Conservation (phyloP, 768 basidiomycete species). For the Gloeophyllum trabeum region DNA sequence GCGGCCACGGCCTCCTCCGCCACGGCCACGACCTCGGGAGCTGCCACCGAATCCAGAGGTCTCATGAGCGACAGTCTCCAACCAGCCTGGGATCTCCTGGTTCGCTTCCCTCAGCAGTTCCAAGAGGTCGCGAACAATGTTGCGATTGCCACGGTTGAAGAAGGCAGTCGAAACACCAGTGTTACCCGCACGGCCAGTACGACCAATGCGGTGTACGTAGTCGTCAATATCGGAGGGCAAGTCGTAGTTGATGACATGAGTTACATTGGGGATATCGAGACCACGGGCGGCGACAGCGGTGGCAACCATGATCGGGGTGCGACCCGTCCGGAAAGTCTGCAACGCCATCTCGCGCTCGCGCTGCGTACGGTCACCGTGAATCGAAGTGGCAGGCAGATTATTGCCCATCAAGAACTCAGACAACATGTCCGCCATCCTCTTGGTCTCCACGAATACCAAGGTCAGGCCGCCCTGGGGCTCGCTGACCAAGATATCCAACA, state of each 20-base stretch:
- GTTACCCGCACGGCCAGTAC: slow-evolving; percentile 98
- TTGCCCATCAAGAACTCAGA: slow-evolving; percentile 89
- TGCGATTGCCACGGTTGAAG: slow-evolving; percentile 88
- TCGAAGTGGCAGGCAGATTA: slow-evolving; percentile 84
- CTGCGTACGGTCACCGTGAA: slow-evolving; percentile 96
- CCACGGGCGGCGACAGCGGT: slow-evolving; percentile 99
- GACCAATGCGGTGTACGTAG: slow-evolving; percentile 97
- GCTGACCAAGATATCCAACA: slow-evolving; percentile 86
- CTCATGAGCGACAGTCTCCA: slow-evolving; percentile 81
- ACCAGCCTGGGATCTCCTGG: slow-evolving; percentile 87
- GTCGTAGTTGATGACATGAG: slow-evolving; percentile 97
- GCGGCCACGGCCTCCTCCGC: slow-evolving; percentile 32
- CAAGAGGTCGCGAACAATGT: slow-evolving; percentile 84
- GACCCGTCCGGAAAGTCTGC: slow-evolving; percentile 89
- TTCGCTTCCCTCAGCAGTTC: slow-evolving; percentile 94
- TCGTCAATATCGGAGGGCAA: slow-evolving; percentile 97
- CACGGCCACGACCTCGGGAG: slow-evolving; percentile 17
- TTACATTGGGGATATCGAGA: slow-evolving; percentile 98
- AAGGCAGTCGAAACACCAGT: slow-evolving; percentile 93
- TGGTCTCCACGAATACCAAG: slow-evolving; percentile 97
- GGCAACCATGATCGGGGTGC: slow-evolving; percentile 93
- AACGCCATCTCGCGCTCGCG: slow-evolving; percentile 95
- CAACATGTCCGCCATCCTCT: slow-evolving; percentile 97
- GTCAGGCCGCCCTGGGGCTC: slow-evolving; percentile 68
- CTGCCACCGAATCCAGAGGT: slow-evolving; percentile 34